These are phyloP conservation scores for Saturnispora zaruensis DNA, from an alignment of 805 yeast genomes.

Conservation along the genomic window DNA sequence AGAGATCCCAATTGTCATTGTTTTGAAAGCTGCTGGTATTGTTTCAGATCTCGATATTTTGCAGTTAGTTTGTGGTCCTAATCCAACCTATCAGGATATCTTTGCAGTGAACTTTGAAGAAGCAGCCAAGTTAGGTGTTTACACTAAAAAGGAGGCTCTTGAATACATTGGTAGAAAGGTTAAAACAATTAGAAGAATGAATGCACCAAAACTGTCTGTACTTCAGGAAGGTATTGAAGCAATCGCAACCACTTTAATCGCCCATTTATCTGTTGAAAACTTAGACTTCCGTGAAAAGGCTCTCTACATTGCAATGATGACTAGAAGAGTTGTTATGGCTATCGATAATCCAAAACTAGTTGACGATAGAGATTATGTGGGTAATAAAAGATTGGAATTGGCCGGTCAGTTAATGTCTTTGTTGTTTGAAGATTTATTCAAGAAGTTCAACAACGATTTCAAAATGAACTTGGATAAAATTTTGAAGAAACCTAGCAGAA, in stretches of 20 bases:
- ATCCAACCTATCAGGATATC: constrained; percentile 80
- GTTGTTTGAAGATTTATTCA: constrained; percentile 92
- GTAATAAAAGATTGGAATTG: constrained; percentile 91
- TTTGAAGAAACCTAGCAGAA: constrained; percentile 86
- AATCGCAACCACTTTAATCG: constrained; percentile 90
- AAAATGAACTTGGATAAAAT: constrained; percentile 91
- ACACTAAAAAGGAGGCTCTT: constrained; percentile 89
- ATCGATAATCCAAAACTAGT: constrained; percentile 90
- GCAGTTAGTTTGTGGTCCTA: constrained; percentile 89
- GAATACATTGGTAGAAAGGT: constrained; percentile 87
- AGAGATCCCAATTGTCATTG: constrained; percentile 90
- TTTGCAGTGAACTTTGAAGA: constrained; percentile 93
- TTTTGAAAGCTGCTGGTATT: constrained; percentile 90
- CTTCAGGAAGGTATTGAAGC: constrained; percentile 96
- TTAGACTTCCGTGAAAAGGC: constrained; percentile 92
- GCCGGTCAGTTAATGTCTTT: constrained; percentile 97
- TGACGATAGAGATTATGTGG: constrained; percentile 98
- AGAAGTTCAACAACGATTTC: constrained; percentile 91
- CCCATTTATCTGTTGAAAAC: constrained; percentile 78
- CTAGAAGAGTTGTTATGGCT: constrained; percentile 92
- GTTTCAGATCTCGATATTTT: constrained; percentile 87
- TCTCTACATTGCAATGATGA: constrained; percentile 89
- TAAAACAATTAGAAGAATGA: constrained; percentile 82
- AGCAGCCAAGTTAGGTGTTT: constrained; percentile 74
- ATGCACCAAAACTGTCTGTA: constrained; percentile 68